These are phyloP conservation scores for Dactylonectria estremocensis DNA, from an alignment of 2,329 filamentous ascomycete species.

Conservation along the genomic window DNA sequence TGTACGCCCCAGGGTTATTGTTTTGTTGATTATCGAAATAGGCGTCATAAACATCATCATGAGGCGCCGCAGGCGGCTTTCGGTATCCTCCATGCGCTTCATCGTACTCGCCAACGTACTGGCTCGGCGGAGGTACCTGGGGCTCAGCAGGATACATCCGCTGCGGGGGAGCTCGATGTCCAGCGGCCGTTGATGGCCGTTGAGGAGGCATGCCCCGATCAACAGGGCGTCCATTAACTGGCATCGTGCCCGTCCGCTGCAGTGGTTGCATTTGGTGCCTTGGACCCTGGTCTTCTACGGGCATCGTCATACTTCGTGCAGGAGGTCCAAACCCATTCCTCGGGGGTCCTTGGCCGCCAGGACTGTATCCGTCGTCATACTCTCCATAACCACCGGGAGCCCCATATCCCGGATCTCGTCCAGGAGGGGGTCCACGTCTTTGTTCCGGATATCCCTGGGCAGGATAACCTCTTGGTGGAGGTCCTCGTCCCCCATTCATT, in stretches of 20 bases:
- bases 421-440: conserved; percentile 49
- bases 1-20: conserved; percentile 45
- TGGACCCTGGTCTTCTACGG: conserved; percentile 62
- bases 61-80: conserved; percentile 54
- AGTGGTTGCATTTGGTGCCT: conserved; percentile 55
- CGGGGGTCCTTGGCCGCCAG: conserved; percentile 49
- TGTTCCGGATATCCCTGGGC: conserved; percentile 49
- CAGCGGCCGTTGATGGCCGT: conserved; percentile 70
- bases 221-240: conserved; percentile 60
- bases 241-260: conserved; percentile 61
- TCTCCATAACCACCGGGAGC: conserved; percentile 45
- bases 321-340: conserved; percentile 66
- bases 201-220: conserved; percentile 65
- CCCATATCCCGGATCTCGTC: conserved; percentile 44
- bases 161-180: conserved; percentile 67
- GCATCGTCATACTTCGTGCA: conserved; percentile 75
- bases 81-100: conserved; percentile 50
- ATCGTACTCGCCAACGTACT: conserved; percentile 52
- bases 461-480: conserved; percentile 53
- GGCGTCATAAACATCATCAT: conserved; percentile 69
- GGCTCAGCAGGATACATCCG: conserved; percentile 62
- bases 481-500: conserved; percentile 46
- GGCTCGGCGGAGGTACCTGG: conserved; percentile 57
- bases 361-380: conserved; percentile 48
- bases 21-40: conserved; percentile 64